These are phyloP conservation scores for Neonectria neomacrospora DNA, from an alignment of 2,329 filamentous ascomycete genomes.

Conservation along the genomic window DNA sequence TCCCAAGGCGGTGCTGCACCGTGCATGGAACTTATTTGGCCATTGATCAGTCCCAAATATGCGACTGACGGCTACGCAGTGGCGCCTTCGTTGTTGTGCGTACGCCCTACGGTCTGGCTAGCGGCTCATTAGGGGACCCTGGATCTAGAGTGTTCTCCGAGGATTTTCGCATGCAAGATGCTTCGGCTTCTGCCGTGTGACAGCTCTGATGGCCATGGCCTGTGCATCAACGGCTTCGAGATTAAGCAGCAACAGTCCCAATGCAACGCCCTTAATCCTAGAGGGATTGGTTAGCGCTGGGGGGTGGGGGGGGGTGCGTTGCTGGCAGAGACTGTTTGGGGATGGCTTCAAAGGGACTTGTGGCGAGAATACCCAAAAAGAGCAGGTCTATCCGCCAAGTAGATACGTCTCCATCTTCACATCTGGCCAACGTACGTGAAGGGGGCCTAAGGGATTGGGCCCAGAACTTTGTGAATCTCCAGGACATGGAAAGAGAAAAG, in stretches of 20 bases:
- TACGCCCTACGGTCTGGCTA: background rate
- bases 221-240: background rate
- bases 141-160: background rate
- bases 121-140: background rate
- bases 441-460: background rate
- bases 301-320: background rate
- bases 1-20: background rate
- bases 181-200: too few relatives aligned
- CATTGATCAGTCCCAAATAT: background rate
- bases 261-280: background rate
- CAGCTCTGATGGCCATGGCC: background rate
- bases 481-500: background rate
- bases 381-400: too few relatives aligned
- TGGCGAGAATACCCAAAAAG: background rate
- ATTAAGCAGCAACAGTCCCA: background rate
- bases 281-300: background rate
- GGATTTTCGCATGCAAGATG: background rate
- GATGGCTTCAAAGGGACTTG: too few relatives aligned
- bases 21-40: background rate
- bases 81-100: too few relatives aligned
- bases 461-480: background rate
- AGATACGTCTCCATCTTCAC: background rate
- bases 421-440: background rate
- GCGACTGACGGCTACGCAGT: too few relatives aligned
- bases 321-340: background rate